Base-by-base conservation (phyloP, 1,284 basidiomycete species). In the Ustilago shanxiensis region DNA sequence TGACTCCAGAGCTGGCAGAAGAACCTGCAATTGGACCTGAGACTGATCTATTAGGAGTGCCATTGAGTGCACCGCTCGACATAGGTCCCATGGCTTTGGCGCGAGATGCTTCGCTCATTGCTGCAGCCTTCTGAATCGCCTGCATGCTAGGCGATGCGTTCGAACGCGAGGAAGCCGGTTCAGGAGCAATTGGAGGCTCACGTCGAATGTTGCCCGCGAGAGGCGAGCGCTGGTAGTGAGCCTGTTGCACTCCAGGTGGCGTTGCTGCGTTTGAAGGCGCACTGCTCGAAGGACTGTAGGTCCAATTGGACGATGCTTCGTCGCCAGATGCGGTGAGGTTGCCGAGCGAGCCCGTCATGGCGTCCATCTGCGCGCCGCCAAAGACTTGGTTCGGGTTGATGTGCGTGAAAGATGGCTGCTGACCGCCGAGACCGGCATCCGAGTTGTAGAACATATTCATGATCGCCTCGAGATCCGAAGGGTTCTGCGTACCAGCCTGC, bases 381-480 rank as follows among this genome's bases (percentile, higher is more conserved):
- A 83, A 83, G 16, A 83, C 77, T 51, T 82, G 80, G 49, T 82
- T 83, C 28, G 81, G 81, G 47, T 83, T 80, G 69, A 83, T 76
- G 51, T 83, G 81, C n/a, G 81, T 83, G 54, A 83, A 66, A 16
- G 70, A 69, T 0, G 71, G 67, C 51, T 66, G 68, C 41, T 58
- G 72, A n/a, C 73, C 73, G 20, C 68, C 73, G 10, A 79, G 59
- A 10, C 66, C 65, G 2, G 77, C 80, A 26, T 78, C 80, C 26
- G 78, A 78, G 37, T 79, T 81, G 79, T 83, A 83, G 55, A 82
- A 81, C 79, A 83, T 80, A 58, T 79, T 75, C 79, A 83, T 83
- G 67, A 83, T 80, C 20, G 76, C 76, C 37, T 80, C 75, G 28
- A 82, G 55, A 26, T 82, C 79, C 2, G 73, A 68, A 14, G 70